Percentiles rank a stretch among this genome's conserved stretches.
Conservation (phyloP, 805 yeast genomes). For the Diddensiella caesifluorescens region DNA sequence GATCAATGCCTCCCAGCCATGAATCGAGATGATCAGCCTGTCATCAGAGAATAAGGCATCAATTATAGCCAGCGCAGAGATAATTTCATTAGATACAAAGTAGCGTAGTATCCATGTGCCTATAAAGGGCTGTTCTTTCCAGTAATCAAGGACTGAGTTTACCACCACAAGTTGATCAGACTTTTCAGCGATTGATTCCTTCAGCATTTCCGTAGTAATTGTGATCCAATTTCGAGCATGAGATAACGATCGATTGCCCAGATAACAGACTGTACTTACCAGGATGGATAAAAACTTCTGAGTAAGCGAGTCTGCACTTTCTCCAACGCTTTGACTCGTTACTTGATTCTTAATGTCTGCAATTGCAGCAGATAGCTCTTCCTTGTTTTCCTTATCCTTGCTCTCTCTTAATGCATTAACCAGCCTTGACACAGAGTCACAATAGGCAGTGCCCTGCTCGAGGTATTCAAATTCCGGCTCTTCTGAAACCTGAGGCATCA, state of each 20-base stretch:
- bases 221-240: conserved; percentile 57
- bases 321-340: conserved; percentile 29
- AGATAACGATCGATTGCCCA: conserved; percentile 84
- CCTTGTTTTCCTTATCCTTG: conserved; percentile 25
- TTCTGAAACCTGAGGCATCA: conserved; percentile 28
- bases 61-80: conserved; percentile 40
- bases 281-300: conserved; percentile 54
- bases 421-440: conserved; percentile 35
- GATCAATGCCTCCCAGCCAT: conserved; percentile 29
- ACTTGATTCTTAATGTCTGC: conserved; percentile 19
- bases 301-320: conserved; percentile 35
- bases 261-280: conserved; percentile 66
- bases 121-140: conserved; percentile 62
- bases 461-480: conserved; percentile 38
- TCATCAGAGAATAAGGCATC: conserved; percentile 39
- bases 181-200: conserved; percentile 27
- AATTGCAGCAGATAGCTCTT: conserved; percentile 9
- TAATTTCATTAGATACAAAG: conserved; percentile 42
- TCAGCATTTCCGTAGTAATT: conserved; percentile 37
- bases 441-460: conserved; percentile 36
- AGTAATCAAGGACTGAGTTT: conserved; percentile 52
- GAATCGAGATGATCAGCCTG: conserved; percentile 20
- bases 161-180: conserved; percentile 40
- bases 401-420: conserved; percentile 31
- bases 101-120: conserved; percentile 57